These are phyloP conservation scores for Yamadazyma scolyti DNA, from an alignment of 805 yeast species.

Conservation along the genomic window DNA sequence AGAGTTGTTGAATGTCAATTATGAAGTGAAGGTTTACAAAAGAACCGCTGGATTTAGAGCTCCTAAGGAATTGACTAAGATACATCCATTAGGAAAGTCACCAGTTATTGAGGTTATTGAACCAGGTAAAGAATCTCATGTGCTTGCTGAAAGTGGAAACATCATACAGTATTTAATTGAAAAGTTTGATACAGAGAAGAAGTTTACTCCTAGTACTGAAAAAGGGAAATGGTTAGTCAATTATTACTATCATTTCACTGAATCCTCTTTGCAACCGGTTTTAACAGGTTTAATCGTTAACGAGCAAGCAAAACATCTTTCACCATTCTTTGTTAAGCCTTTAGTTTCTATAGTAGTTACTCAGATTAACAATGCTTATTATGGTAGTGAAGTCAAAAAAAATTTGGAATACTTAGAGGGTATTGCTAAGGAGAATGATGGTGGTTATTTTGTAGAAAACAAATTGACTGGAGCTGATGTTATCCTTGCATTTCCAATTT, in stretches of 20 bases:
- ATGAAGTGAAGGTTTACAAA: constrained; percentile 28
- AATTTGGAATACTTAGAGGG: constrained; percentile 27
- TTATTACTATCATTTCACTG: constrained; percentile 55
- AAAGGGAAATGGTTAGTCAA: constrained; percentile 43
- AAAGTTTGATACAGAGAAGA: constrained; percentile 43
- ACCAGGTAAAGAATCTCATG: constrained; percentile 14
- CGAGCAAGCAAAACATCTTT: constrained; percentile 18
- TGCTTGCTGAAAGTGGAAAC: constrained; percentile 57
- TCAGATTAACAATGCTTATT: constrained; percentile 23
- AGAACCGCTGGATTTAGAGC: constrained; percentile 25
- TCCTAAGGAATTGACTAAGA: constrained; percentile 24
- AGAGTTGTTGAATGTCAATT: constrained; percentile 30
- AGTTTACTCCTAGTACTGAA: constrained; percentile 33
- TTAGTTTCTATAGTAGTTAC: constrained; percentile 19
- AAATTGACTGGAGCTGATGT: constrained; percentile 57
- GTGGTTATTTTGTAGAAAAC: constrained; percentile 44
- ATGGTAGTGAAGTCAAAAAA: constrained; percentile 18
- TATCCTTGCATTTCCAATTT: constrained; percentile 46
- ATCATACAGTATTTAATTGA: constrained; percentile 50
- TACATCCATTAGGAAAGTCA: constrained; percentile 37
- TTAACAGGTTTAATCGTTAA: constrained; percentile 32
- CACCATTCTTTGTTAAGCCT: constrained; percentile 24
- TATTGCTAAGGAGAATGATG: constrained; percentile 21
- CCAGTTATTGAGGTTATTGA: constrained; percentile 27
- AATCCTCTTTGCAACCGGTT: constrained; percentile 56